phyloP scores from a whole-genome alignment of 768 basidiomycete genomes.

The Termitomyces sp. region DNA sequence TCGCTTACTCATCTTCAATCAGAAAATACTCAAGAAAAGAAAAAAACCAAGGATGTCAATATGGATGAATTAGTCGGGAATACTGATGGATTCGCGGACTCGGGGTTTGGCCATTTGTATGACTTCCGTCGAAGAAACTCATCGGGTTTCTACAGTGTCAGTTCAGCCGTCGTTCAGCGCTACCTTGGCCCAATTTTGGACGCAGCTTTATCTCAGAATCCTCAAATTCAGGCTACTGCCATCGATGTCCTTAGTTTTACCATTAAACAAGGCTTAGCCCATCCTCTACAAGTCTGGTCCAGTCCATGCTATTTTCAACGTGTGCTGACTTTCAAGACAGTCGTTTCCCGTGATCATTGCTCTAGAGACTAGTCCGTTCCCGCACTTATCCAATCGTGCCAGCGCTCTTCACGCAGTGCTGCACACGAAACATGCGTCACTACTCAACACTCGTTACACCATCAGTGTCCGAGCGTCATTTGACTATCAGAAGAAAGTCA shows the following conservation, averaged over 20 bases:
- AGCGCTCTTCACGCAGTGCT: slow-evolving; percentile 76
- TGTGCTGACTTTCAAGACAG: slow-evolving; percentile 30
- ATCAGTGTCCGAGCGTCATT: slow-evolving; percentile 80
- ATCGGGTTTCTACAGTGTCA: slow-evolving; percentile 55
- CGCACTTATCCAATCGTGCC: slow-evolving; percentile 66
- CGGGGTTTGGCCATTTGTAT: slow-evolving; percentile 59
- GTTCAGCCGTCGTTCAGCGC: slow-evolving; percentile 91
- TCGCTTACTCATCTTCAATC: slow-evolving; percentile 4
- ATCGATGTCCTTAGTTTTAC: slow-evolving; percentile 92
- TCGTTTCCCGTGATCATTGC: slow-evolving; percentile 91
- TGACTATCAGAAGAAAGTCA: slow-evolving; percentile 71
- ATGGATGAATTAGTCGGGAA: slow-evolving; percentile 96
- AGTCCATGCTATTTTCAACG: background rate
- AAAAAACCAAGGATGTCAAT: slow-evolving; percentile 56
- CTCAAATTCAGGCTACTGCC: slow-evolving; percentile 74
- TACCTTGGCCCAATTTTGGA: slow-evolving; percentile 81
- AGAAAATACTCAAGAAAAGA: slow-evolving; percentile 43
- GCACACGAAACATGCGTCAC: slow-evolving; percentile 84
- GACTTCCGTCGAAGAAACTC: background rate
- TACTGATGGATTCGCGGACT: slow-evolving; percentile 93
- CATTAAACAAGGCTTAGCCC: slow-evolving; percentile 91
- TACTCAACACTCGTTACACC: slow-evolving; percentile 83
- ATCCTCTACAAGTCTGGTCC: slow-evolving; percentile 74
- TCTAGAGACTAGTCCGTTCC: slow-evolving; percentile 79
- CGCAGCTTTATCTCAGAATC: slow-evolving; percentile 70